Base-by-base conservation (phyloP, 345 rosid genomes). In the Corchorus capsularis region DNA sequence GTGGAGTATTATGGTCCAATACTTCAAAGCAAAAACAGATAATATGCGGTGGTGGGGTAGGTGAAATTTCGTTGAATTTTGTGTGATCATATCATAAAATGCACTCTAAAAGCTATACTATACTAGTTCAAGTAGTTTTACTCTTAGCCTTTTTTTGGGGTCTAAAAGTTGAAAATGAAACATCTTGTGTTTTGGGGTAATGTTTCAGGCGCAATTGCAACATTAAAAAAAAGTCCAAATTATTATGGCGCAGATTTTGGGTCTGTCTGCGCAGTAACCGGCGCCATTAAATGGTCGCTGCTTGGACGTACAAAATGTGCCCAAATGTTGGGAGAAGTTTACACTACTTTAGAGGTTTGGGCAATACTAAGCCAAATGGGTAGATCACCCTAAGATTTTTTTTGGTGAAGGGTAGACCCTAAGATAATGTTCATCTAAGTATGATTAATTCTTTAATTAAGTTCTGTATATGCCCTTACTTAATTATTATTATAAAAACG, bases 11-110 rank as follows among this genome's bases (percentile, higher is more conserved):
- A 64, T 66, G 56, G 55, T 45, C 49, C 27, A 68, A 7, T 34
- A 6, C 15, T 67, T 67, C 55, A 67, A 45, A 67, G 62, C 34
- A 65, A 67, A 45, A 67, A 32, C 15, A 43, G 10, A n/a, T n/a
- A 54, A 49, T 12, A 50, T 61, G 41, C 4, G 39, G 72, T 46
- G 54, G 35, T 7, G 62, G 34, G 78, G 78, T 65, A 54, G 78
- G 56, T 75, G 65, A 65, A 37, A 41, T 65, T 34, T 39, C 20
- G 13, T 65, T 75, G 52, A 55, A 50, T 16, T 64, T 19, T 20
- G 15, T 65, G 54, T 4, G 39, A 22, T 8, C 16, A 0, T 50
- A 1, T 3, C 54, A 50, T 50, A 14, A 1, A 3, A 8, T 8
- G 41, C 41, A 39, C 41, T 39, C 41, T 2, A 39, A 39, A 39